Base-by-base conservation (phyloP, 2,329 filamentous ascomycete species). In the Periconia digitata region DNA sequence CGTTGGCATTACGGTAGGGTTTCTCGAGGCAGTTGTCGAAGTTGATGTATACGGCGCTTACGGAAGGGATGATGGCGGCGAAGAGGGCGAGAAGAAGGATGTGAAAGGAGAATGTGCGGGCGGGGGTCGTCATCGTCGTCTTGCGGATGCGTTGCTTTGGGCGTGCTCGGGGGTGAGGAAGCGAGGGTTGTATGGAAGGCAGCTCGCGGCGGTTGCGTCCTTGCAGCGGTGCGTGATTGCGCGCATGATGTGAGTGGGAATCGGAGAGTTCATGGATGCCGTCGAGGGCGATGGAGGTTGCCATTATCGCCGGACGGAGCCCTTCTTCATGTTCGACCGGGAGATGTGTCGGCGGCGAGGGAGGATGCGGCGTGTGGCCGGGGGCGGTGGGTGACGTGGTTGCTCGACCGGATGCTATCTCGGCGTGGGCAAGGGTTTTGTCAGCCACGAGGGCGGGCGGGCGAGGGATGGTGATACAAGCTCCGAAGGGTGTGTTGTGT, bases 1-100 rank as follows among this genome's bases (percentile, higher is more conserved):
- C 63, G 47, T 75, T 73, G 39, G 80, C 79, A 50, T 84, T 77
- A 66, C 86, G 80, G 44, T 81, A 79, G 49, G 80, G 76, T 40
- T 78, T 71, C 40, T 71, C 67, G 23, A 96, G 79, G 74, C 92
- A 99, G 73, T 96, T 95, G n/a, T 87, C 79, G 72, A 95, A 94
- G 49, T 83, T 77, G 51, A 96, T 75, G 59, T 85, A 82, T 38
- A 85, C 90, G 53, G 67, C 68, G 49, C 53, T 53, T 15, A 65
- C 55, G 47, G 54, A 48, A 17, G 65, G 63, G 10, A 69, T 50
- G 44, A 64, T 49, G 24, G 57, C 53, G 35, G 55, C 42, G 24
- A 64, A n/a, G 54, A 51, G 43, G 48, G 68, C 38, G 49, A 64
- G 27, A 49, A 66, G 40, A 47, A 69, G 15, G 49, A 64, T 40